Base-by-base conservation (phyloP, 495 filamentous ascomycete species). In the Aspergillus steynii region DNA sequence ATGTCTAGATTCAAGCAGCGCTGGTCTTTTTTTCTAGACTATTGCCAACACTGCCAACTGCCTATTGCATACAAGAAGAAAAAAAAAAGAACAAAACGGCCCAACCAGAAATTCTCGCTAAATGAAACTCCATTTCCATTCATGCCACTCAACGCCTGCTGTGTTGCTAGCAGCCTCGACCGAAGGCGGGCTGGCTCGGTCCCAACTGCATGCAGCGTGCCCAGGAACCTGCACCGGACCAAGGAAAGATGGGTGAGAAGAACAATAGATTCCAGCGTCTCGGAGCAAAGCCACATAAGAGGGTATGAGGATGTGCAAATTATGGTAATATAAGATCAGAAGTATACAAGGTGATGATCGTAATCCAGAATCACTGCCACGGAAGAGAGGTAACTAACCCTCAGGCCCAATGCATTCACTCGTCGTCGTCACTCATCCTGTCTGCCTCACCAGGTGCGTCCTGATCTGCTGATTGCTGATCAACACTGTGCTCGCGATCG, bases 391-490 rank as follows among this genome's bases (percentile, higher is more conserved):
- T 50, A 34, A 54, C 15, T 50, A 34, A 54, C 0, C 6, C 25
- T 29, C 32, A 28, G 26, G 37, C 3, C 37, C 37, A 42, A 42
- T 42, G 37, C 37, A 42, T 42, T 65, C 42, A 69, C 59, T 69
- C 63, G 27, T 68, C 65, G 14, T 59, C 65, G 14, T 59, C 58
- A 37, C 66, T 71, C 66, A 71, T 68, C 25, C 61, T 46, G 25
- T 72, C 67, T 6, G 54, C 68, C 20, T 71, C 64, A 5, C 64
- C 62, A 10, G 37, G 37, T 42, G 37, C 37, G 9, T 45, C 65
- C 7, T 66, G 56, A 8, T 64, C 56, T 49, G 12, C 50, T 25
- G 42, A 20, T 46, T 59, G 50, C 3, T 10, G 15, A n/a, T 51
- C 56, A 15, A 56, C 48, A 48, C 56, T 58, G 0, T 37, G 34